Evolutionary conservation across 1,284 basidiomycete species (phyloP), one percentile per base, ranked within the genome.

Genomic region (Heterobasidion irregulare): DNA sequence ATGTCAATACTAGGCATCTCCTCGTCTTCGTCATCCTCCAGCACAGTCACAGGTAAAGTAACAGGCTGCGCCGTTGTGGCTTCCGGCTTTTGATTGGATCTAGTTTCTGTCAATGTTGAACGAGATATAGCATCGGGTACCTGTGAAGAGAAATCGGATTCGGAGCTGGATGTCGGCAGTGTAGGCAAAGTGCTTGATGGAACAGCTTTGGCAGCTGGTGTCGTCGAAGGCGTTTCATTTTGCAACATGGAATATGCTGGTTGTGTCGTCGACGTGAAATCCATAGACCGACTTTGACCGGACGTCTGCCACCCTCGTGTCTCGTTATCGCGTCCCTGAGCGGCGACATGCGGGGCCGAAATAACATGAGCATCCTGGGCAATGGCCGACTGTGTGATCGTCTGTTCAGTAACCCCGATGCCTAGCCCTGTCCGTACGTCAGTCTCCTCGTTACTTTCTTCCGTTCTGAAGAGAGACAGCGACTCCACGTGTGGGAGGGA

Each of bases 401-500:
- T n/a, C 38, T 41, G 38, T 12, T 41, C 38, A n/a, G n/a, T 7
- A 18, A 57, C 57, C 26, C 54, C 59, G 4, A 82, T 59, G 12
- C 68, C 72, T n/a, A 85, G 63, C 13, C 66, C 65, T 51, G 68
- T 63, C 38, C 81, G 76, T 15, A 70, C 63, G 34, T 73, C 73
- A 1, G 57, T 63, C 66, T 89, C 87, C 61, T 87, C 86, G 32
- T 75, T 68, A 36, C 79, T 74, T 63, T 86, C 84, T 61, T 89
- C 85, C 7, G 71, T 67, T 38, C 74, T 75, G 59, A 80, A 83
- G 19, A 89, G 71, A 9, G 81, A 76, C 12, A 89, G 63, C 3
- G 74, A 68, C 59, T 87, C 85, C 15, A 85, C 64, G 49, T 78
- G 74, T n/a, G 86, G 85, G 56, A 89, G 71, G 2, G 78, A 78